Conservation (phyloP, 2,329 filamentous ascomycete species). For the Waltergamsia citrina region DNA sequence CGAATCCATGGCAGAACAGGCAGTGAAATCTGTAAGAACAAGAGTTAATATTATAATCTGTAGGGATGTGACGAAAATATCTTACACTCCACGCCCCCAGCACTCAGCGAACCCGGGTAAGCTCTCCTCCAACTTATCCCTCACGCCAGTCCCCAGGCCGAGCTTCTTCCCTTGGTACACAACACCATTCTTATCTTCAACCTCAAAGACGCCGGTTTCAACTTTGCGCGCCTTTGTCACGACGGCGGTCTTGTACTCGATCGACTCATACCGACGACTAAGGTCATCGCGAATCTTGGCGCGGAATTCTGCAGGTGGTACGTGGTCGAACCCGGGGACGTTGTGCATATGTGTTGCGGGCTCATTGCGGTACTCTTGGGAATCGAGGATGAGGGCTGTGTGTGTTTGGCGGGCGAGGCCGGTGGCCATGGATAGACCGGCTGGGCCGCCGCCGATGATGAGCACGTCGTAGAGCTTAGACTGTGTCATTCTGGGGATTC, state of each 20-base stretch:
- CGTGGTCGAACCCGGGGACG: slow-evolving; percentile 27
- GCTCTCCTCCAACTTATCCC: slow-evolving; percentile 35
- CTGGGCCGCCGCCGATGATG: slow-evolving; percentile 42
- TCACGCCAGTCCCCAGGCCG: slow-evolving; percentile 43
- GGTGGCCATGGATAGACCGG: slow-evolving; percentile 36
- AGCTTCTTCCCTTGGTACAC: slow-evolving; percentile 40
- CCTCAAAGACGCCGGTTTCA: slow-evolving; percentile 22
- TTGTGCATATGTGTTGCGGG: slow-evolving; percentile 38
- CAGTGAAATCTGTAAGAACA: slow-evolving; percentile 38
- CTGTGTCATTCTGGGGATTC: slow-evolving; percentile 1
- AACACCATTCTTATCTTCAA: slow-evolving; percentile 28
- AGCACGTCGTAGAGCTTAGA: slow-evolving; percentile 34
- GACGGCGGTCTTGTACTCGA: slow-evolving; percentile 19
- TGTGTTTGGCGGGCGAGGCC: slow-evolving; percentile 38
- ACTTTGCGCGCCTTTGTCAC: slow-evolving; percentile 17
- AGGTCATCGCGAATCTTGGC: slow-evolving; percentile 22
- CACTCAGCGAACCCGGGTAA: slow-evolving; percentile 44
- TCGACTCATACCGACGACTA: slow-evolving; percentile 19
- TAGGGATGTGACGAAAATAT: slow-evolving; percentile 4
- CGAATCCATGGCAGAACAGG: slow-evolving; percentile 50
- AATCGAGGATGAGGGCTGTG: slow-evolving; percentile 38
- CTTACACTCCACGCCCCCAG: slow-evolving; percentile 42
- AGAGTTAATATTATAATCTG: not conserved
- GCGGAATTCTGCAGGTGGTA: slow-evolving; percentile 21
- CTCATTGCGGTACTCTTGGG: slow-evolving; percentile 38